These are phyloP conservation scores for Metschnikowia colocasiae DNA, from an alignment of 805 yeast species.

Conservation along the genomic window DNA sequence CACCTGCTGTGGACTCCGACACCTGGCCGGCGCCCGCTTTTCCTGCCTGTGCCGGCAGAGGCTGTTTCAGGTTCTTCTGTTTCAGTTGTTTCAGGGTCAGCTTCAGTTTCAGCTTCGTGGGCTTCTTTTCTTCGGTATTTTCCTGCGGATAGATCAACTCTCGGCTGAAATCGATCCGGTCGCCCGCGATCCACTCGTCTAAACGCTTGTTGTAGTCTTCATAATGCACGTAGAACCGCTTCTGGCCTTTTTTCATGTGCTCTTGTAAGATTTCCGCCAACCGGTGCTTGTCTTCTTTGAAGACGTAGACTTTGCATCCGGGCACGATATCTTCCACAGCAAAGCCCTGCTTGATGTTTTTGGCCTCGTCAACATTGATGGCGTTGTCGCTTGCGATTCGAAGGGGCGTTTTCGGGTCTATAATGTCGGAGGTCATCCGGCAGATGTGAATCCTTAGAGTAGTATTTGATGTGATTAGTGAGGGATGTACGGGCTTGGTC, in stretches of 20 bases:
- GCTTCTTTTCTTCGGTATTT: conserved; percentile 45
- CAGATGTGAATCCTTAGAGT: background rate
- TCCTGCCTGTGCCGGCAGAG: background rate
- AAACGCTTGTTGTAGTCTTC: conserved; percentile 91
- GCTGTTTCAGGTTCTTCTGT: conserved; percentile 8
- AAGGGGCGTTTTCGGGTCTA: conserved; percentile 10
- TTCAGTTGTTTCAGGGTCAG: conserved; percentile 22
- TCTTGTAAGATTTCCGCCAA: conserved; percentile 82
- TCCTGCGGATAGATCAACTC: conserved; percentile 72
- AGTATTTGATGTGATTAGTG: background rate
- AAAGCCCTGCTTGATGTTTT: conserved; percentile 16
- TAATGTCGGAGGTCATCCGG: conserved; percentile 4
- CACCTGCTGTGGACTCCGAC: conserved; percentile 33
- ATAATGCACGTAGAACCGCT: conserved; percentile 88
- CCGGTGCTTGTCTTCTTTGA: conserved; percentile 75
- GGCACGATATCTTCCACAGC: conserved; percentile 50
- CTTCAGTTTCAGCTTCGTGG: conserved; percentile 27
- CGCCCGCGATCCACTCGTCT: conserved; percentile 87
- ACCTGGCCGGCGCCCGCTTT: conserved; percentile 23
- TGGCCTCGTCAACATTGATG: background rate
- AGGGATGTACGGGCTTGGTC: background rate
- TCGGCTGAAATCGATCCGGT: conserved; percentile 65
- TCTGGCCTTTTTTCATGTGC: conserved; percentile 69
- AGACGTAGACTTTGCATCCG: conserved; percentile 80
- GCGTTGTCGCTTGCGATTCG: conserved; percentile 6